Conservation (phyloP, 2,329 filamentous ascomycete species). For the Fusarium sp. region DNA sequence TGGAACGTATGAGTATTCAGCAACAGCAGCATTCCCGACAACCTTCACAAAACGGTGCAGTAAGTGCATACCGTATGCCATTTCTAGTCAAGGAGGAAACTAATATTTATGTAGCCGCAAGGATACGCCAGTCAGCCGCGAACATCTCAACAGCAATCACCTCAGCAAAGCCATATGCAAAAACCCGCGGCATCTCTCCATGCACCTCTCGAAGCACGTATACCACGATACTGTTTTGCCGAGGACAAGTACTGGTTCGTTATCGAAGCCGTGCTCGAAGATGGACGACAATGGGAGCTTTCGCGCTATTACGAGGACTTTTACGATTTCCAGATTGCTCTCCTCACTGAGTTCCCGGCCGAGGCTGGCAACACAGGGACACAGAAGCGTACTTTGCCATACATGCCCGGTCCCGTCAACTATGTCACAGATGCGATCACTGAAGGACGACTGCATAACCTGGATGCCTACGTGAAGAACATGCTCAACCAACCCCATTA, state of each 20-base stretch:
- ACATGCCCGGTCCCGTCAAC: conserved; percentile 97
- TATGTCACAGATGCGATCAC: conserved; percentile 99
- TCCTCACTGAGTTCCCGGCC: conserved; percentile 89
- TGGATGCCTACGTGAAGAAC: conserved; percentile 96
- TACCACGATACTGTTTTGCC: conserved; percentile 93
- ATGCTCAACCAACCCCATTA: conserved; percentile 84
- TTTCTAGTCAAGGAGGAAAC: neutral
- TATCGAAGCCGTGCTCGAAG: conserved; percentile 89
- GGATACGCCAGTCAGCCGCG: conserved; percentile 42
- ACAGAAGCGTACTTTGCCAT: conserved; percentile 85
- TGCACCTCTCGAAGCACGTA: conserved; percentile 83
- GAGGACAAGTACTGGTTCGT: conserved; percentile 99
- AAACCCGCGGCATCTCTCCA: conserved; percentile 67
- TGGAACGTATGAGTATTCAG: conserved; percentile 82
- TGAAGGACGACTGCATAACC: conserved; percentile 88
- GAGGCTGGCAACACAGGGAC: conserved; percentile 89
- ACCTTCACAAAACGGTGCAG: conserved; percentile 45
- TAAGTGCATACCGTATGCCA: conserved; percentile 30
- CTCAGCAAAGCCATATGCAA: conserved; percentile 50
- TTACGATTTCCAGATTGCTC: conserved; percentile 97
- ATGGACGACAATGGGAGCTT: conserved; percentile 91
- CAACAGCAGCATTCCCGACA: conserved; percentile 46
- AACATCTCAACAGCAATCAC: conserved; percentile 46
- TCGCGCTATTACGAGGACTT: conserved; percentile 98
- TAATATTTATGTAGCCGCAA: conserved; percentile 37